Conservation (phyloP, 1,139 yeast species). For the Magnusiomyces suaveolens region DNA sequence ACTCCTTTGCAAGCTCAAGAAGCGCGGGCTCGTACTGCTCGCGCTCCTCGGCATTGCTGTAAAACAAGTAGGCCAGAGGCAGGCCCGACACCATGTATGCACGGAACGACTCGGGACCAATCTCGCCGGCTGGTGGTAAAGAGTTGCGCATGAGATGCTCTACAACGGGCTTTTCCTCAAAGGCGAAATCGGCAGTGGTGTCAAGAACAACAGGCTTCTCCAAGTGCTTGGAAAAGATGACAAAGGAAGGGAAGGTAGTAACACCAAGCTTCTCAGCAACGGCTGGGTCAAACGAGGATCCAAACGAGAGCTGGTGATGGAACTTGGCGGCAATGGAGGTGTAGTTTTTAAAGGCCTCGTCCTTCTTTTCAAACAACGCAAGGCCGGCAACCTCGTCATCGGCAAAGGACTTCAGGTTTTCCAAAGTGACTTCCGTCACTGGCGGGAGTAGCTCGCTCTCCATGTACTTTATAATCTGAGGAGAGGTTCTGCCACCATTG, state of each 20-base stretch:
- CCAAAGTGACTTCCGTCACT: constrained; percentile 46
- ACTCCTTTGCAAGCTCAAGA: constrained; percentile 55
- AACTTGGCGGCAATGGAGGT: constrained; percentile 44
- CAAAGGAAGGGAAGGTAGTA: constrained; percentile 38
- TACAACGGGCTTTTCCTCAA: constrained; percentile 33
- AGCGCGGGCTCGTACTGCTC: constrained; percentile 45
- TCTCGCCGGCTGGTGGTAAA: constrained; percentile 86
- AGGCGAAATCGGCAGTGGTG: constrained; percentile 31
- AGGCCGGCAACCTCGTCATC: constrained; percentile 49
- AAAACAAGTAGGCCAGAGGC: constrained; percentile 86
- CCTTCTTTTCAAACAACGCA: constrained; percentile 31
- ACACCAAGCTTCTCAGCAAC: constrained; percentile 41
- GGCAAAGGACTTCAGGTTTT: constrained; percentile 41
- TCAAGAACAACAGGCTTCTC: constrained; percentile 38
- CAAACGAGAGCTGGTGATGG: constrained; percentile 56
- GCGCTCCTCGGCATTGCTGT: constrained; percentile 59
- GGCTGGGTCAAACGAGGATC: constrained; percentile 43
- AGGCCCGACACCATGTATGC: constrained; percentile 59
- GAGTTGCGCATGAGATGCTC: constrained; percentile 52
- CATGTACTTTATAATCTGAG: constrained; percentile 71
- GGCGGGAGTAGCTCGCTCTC: constrained; percentile 77
- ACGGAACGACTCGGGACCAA: constrained; percentile 72
- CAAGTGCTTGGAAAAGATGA: constrained; percentile 38
- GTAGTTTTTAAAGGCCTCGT: constrained; percentile 40
- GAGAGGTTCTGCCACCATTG: constrained; percentile 76